Evolutionary conservation across 177 flowering plant species (phyloP), one percentile per base, ranked within the genome.

Genomic region (Vitis hybrid): DNA sequence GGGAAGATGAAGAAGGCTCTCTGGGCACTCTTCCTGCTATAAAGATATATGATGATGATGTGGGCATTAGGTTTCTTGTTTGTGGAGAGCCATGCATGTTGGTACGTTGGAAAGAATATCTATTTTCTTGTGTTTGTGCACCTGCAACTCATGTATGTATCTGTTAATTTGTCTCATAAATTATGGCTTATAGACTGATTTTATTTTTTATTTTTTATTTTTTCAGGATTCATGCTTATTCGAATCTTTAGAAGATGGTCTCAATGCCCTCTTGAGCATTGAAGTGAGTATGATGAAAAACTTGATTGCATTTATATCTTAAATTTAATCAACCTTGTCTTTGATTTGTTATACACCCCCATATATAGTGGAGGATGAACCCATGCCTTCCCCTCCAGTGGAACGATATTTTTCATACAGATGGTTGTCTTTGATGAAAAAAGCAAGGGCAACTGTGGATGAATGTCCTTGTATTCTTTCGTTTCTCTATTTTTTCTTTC

Each of bases 201-300:
- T 54, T 55, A 30, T 18, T 13, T 27, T 11, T 54, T 55, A 30
- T 18, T 13, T 27, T 11, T 27, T 62, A 27, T 52, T 21, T 75
- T 75, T 76, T 30, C 83, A 95, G 99, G 99, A 96, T 87, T 86
- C 87, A 9, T 74, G 70, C 69, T 82, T 89, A 68, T 81, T 96
- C 77, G 89, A 84, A 66, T 75, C 95, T 54, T 76, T 96, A 82
- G 98, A 88, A 74, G 98, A 96, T 86, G 99, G 99, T 19, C 85
- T 96, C 35, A 91, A 92, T 78, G 97, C 99, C 56, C 84, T 96
- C 30, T 80, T 96, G 74, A 89, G 78, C 70, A 92, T 92, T 73
- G 99, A 96, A 88, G 99, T 93, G 84, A 83, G 99, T 81, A n/a
- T 56, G 56, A 68, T 49, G 11, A 7, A 27, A 27, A 27, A 59